Percentiles rank a stretch among this genome's conserved stretches.
Conservation (phyloP, 768 basidiomycete genomes). For the Rhodotorula toruloides region DNA sequence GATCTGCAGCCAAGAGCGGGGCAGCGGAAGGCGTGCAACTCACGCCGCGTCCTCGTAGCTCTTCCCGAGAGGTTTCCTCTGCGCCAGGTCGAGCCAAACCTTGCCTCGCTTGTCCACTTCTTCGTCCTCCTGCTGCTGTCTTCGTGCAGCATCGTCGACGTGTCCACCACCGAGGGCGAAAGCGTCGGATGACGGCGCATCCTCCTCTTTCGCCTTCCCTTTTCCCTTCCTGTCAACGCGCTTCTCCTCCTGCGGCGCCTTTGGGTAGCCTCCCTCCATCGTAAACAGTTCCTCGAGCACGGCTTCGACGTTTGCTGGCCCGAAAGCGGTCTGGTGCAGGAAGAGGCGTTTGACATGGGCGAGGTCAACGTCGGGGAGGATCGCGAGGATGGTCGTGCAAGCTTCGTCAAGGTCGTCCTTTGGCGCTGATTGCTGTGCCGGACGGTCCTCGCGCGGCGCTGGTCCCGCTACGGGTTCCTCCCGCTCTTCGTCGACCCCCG, state of each 20-base stretch:
- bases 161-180: not conserved
- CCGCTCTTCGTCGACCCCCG: no score
- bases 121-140: not conserved
- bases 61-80: not conserved
- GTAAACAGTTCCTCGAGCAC: slow-evolving; percentile 20
- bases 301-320: slow-evolving; percentile 18
- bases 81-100: not conserved
- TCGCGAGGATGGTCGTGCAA: slow-evolving; percentile 7
- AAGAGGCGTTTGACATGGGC: slow-evolving; percentile 16
- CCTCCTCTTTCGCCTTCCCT: not conserved
- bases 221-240: not conserved
- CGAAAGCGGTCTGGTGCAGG: not conserved
- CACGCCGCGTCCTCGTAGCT: slow-evolving; percentile 21
- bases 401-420: not conserved
- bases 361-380: slow-evolving; percentile 30
- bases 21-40: not conserved
- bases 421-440: not conserved
- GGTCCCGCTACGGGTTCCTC: no score
- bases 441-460: no score
- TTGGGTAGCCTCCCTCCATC: slow-evolving; percentile 14
- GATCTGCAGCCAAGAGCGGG: no score
- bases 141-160: not conserved
- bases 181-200: not conserved
- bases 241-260: not conserved
- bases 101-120: not conserved